Percentiles rank a stretch among this genome's conserved stretches.
These are phyloP conservation scores for Sugiyamaella floridensis DNA, from an alignment of 805 yeast species.

Conservation along the genomic window DNA sequence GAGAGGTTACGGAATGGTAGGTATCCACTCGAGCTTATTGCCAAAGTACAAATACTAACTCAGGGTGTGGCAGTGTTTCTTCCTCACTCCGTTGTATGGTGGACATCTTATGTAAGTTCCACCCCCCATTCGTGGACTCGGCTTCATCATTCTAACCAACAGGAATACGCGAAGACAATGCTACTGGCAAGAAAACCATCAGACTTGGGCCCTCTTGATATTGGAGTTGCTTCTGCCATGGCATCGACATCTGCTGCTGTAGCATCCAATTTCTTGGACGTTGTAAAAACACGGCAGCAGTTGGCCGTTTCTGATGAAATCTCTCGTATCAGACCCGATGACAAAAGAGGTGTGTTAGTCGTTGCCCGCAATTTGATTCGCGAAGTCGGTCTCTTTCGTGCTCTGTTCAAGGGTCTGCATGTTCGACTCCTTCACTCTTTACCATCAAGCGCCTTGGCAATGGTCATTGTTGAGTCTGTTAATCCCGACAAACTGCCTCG, in stretches of 20 bases:
- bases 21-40: not conserved
- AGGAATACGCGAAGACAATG: conserved; percentile 1
- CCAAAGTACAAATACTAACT: not conserved
- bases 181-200: conserved; percentile 2
- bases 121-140: not conserved
- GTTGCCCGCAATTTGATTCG: conserved; percentile 32
- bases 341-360: conserved; percentile 27
- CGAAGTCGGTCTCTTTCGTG: conserved; percentile 32
- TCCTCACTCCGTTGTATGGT: conserved; percentile 39
- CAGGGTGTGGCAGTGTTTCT: conserved; percentile 35
- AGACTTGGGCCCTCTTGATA: conserved; percentile 21
- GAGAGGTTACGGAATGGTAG: conserved; percentile 53
- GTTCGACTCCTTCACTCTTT: conserved; percentile 33
- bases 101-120: conserved; percentile 29
- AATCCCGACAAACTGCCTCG: conserved; percentile 28
- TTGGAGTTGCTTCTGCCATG: conserved; percentile 31
- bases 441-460: conserved; percentile 36
- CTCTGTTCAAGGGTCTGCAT: conserved; percentile 33
- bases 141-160: not conserved
- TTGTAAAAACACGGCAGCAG: conserved; percentile 41
- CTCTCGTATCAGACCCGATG: conserved; percentile 32
- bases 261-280: conserved; percentile 35
- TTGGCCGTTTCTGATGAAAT: conserved; percentile 36
- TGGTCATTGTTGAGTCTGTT: conserved; percentile 35
- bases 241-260: conserved; percentile 33